A percentile compares a stretch with the other conserved stretches of the same genome.
These are phyloP conservation scores for Metschnikowia anglica DNA, from an alignment of 805 yeast genomes.

Conservation along the genomic window DNA sequence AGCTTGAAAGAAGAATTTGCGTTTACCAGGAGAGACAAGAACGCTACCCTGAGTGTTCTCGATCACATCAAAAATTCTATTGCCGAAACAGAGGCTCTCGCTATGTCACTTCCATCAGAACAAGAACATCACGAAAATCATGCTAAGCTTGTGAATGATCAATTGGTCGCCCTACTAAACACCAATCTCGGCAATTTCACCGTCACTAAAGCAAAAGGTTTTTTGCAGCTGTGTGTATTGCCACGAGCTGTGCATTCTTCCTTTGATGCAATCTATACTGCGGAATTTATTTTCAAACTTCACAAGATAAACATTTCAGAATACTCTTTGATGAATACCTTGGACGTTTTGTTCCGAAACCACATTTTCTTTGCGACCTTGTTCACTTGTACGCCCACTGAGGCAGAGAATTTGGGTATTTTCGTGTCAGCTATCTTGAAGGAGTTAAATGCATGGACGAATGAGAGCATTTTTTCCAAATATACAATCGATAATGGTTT, in stretches of 20 bases:
- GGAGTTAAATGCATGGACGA: conserved; percentile 46
- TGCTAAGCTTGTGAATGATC: conserved; percentile 30
- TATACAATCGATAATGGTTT: conserved; percentile 6
- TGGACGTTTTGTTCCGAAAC: conserved; percentile 49
- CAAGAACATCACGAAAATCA: conserved; percentile 46
- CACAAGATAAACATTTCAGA: conserved; percentile 39
- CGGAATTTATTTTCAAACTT: conserved; percentile 56
- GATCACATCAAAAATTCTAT: conserved; percentile 30
- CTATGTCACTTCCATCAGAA: conserved; percentile 37
- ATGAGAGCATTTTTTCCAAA: conserved; percentile 28
- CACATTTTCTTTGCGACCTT: conserved; percentile 56
- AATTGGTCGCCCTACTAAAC: conserved; percentile 42
- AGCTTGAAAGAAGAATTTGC: conserved; percentile 38
- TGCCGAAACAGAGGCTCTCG: conserved; percentile 24
- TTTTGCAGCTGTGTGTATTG: conserved; percentile 64
- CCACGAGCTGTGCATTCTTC: conserved; percentile 81
- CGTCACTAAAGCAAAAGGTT: conserved; percentile 16
- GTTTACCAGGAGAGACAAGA: conserved; percentile 27
- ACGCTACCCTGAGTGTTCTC: conserved; percentile 15
- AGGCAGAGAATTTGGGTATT: conserved; percentile 79
- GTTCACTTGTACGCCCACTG: conserved; percentile 68
- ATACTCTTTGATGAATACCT: conserved; percentile 37
- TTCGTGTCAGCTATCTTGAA: conserved; percentile 60
- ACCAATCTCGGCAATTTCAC: conserved; percentile 13
- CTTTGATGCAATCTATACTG: conserved; percentile 72